These are phyloP conservation scores for Pulicaria dysenterica DNA, from an alignment of 129 eudicot genomes.

Conservation along the genomic window DNA sequence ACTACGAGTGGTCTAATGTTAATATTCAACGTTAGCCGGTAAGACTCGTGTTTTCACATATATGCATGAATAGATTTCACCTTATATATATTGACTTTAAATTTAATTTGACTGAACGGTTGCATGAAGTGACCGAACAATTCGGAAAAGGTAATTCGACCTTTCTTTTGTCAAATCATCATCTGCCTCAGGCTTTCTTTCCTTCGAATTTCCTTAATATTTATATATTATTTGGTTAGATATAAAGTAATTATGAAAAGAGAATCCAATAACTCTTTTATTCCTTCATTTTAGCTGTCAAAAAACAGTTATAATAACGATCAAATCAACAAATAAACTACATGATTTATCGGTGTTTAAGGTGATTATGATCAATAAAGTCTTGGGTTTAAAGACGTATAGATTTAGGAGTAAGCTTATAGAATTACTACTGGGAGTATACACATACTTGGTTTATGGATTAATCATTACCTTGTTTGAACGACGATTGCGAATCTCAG, in stretches of 20 bases:
- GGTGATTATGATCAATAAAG: no score
- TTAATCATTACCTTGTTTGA: constrained; percentile 61
- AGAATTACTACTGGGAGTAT: no score
- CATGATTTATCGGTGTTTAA: not conserved
- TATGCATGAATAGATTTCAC: not conserved
- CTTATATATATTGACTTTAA: not conserved
- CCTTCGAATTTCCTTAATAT: not conserved
- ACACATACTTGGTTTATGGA: no score
- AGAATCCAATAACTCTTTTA: not conserved
- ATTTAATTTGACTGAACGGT: constrained; percentile 13
- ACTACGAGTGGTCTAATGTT: not conserved
- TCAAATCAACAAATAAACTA: constrained; percentile 1
- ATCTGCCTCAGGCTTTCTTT: not conserved
- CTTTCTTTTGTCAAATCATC: not conserved
- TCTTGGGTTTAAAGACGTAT: no score
- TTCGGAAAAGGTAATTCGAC: not conserved
- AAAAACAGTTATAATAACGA: not conserved
- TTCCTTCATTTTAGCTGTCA: not conserved
- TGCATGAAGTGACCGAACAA: not conserved
- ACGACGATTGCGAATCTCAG: constrained; percentile 76
- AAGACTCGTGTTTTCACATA: not conserved
- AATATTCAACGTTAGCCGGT: not conserved
- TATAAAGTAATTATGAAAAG: not conserved
- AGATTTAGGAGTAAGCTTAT: no score
- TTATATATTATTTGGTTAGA: not conserved